Base-by-base conservation (phyloP, 2,329 filamentous ascomycete species). In the Phialophora chinensis region DNA sequence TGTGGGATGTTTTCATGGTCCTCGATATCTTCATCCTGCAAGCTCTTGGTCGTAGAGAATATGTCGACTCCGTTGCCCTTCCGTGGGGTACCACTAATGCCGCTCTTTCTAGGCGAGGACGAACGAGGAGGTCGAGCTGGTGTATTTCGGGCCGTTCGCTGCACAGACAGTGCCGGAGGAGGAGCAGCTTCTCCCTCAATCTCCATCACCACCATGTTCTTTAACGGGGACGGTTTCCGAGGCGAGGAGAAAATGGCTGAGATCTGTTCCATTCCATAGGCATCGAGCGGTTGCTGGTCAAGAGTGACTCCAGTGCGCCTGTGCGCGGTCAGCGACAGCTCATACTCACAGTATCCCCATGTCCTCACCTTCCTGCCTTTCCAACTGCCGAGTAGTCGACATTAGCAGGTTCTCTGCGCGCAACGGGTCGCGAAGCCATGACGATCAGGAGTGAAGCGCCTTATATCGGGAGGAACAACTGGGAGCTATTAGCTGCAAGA, bases 261-360 rank as follows among this genome's bases (percentile, higher is more conserved):
- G 66, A 97, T 86, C 42, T 91, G 90, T 77, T 97, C 92, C 82
- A 99, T 88, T 78, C 94, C 95, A 84, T 97, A 84, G 77, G 96
- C 93, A 79, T 98, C 94, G 80, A 92, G 90, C 67, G 89, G 83
- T 60, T 92, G 92, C 63, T 97, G 92, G 74, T 88, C 87, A 35
- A 98, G 79, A 0, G 88, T 90, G 29, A 96, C 86, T 53, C 95
- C 95, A 0, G 95, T 99, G 85, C 96, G 96, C 73, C 94, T 97
- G 72, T 58, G 60, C 20, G 58, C 56, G n/a, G 70, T 69, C 44
- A 66, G 62, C 23, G 73, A 71, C 53, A 17, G 49, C 31, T 56
- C 29, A 66, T 20, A 25, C 56, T 14, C n/a, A 4, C 56, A 1
- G 5, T 27, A 20, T 47, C 59, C 27, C 14, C 14, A 27, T 7